Evolutionary conservation across 352 stramenopile species (phyloP), one percentile per base, ranked within the genome.

Genomic region (Phytophthora brassicae): DNA sequence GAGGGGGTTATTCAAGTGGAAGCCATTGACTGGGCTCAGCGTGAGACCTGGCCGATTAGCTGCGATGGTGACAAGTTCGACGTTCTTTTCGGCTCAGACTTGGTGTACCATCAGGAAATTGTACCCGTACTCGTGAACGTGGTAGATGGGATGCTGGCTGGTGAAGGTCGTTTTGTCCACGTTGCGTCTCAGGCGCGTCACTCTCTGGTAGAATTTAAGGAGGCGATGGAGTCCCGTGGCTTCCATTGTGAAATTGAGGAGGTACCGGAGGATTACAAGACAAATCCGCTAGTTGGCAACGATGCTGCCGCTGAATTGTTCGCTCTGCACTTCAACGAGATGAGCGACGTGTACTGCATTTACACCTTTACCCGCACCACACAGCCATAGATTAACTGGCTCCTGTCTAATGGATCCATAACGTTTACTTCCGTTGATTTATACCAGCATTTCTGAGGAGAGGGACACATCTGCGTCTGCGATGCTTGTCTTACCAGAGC

Each of bases 281-380:
- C 57, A n/a, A 96, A 96, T 53, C 87, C 87, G 22, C 59, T 96
- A 12, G 84, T 93, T 3, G 77, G 79, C 47, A 75, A 81, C 31
- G 80, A 89, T 20, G 76, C 79, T 1, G 70, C 73, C 1, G 67
- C 86, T 17, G 81, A 92, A 66, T 65, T 95, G 24, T 95, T 95
- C 44, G 67, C 85, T 58, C 61, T 96, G 52, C 87, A 96, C 60
- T 96, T 96, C 68, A 94, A 94, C 74, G 87, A 96, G 60, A 94
- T 96, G 87, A 89, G 77, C 62, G 86, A 95, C 65, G 77, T 86
- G 62, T 95, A 95, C 70, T 92, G 83, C 70, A 78, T 92, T 56
- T 95, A 95, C 77, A 91, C 79, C 7, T 94, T 94, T 54, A 87
- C 74, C 36, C 70, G 68, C 39, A 81, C 62, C 16, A 41, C 29